Base-by-base conservation (phyloP, 345 rosid genomes). In the Eucalyptus shirleyi region DNA sequence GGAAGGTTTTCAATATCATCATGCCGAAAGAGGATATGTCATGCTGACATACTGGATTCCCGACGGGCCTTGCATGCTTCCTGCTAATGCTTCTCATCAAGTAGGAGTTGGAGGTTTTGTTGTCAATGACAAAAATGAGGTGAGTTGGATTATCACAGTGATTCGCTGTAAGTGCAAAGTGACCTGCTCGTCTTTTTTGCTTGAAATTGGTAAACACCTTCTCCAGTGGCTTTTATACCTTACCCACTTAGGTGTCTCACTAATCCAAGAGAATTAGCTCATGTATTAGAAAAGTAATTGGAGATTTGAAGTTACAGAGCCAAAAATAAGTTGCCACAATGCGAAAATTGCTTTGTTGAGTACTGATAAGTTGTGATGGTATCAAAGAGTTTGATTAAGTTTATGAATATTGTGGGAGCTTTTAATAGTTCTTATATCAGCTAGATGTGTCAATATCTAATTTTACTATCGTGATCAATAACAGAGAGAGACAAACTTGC, bases 11-110 rank as follows among this genome's bases (percentile, higher is more conserved):
- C 93, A 94, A 90, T 97, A 98, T 92, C 99, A 98, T 91, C 99
- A 97, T 72, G 99, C 99, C 1, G 99, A 98, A 92, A 95, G 89
- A 90, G 96, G 95, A 82, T 96, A 95, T 89, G 95, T 97, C 87
- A 98, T 98, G 99, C 88, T 98, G 90, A 98, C 99, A 44, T 95
- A 92, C 92, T 98, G 99, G 99, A 93, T 98, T 91, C 99, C 99
- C 18, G 94, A 94, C n/a, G 98, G 93, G 80, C 98, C 98, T 90
- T 93, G 95, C 91, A 90, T 96, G 97, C 98, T 98, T 92, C 99
- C 99, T 87, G 94, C 94, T 83, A 97, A 98, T 93, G 99, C 99
- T 90, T 95, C 99, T 44, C 99, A 98, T 92, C 99, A 97, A 93
- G 98, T 98, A 11, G 99, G 99, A 30, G 96, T 98, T 51, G 99